Percentiles rank a stretch among this genome's conserved stretches.
Evolutionary conservation across 495 filamentous ascomycete genomes (phyloP).

Genomic region (Daldinia loculata): DNA sequence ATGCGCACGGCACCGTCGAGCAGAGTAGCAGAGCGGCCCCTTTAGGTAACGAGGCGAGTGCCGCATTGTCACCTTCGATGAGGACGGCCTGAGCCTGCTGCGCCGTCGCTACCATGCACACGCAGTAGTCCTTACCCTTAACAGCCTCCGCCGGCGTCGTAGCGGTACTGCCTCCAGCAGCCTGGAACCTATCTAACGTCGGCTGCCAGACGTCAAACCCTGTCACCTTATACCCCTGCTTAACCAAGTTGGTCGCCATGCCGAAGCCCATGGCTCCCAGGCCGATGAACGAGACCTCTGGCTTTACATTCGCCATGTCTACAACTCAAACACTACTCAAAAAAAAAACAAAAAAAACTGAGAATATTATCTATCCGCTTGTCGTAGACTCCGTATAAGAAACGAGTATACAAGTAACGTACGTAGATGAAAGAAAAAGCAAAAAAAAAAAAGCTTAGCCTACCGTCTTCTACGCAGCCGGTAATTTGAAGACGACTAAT

Average conservation of each 20-base stretch:
- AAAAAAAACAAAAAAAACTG: not conserved
- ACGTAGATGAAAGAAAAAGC: not conserved
- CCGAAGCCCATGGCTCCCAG: constrained; percentile 91
- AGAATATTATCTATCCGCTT: not conserved
- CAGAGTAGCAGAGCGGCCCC: constrained; percentile 73
- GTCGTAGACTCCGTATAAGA: not conserved
- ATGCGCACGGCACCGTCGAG: constrained; percentile 76
- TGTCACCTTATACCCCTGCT: constrained; percentile 71
- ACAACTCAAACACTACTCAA: not conserved
- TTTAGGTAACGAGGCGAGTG: constrained; percentile 62
- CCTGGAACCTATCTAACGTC: constrained; percentile 73
- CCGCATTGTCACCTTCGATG: constrained; percentile 67
- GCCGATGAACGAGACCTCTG: constrained; percentile 77
- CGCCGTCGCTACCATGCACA: constrained; percentile 83
- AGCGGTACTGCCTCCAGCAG: constrained; percentile 69
- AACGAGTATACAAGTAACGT: not conserved
- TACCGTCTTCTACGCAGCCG: constrained; percentile 8
- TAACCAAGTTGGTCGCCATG: constrained; percentile 82
- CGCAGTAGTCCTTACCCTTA: constrained; percentile 65
- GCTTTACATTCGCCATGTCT: constrained; percentile 53
- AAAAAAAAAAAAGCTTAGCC: constrained; percentile 4
- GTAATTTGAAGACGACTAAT: constrained; percentile 4
- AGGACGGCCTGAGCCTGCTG: constrained; percentile 73
- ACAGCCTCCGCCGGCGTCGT: constrained; percentile 71
- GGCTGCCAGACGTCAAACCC: constrained; percentile 80